Base-by-base conservation (phyloP, 2,329 filamentous ascomycete genomes). In the Colletotrichum cereale region DNA sequence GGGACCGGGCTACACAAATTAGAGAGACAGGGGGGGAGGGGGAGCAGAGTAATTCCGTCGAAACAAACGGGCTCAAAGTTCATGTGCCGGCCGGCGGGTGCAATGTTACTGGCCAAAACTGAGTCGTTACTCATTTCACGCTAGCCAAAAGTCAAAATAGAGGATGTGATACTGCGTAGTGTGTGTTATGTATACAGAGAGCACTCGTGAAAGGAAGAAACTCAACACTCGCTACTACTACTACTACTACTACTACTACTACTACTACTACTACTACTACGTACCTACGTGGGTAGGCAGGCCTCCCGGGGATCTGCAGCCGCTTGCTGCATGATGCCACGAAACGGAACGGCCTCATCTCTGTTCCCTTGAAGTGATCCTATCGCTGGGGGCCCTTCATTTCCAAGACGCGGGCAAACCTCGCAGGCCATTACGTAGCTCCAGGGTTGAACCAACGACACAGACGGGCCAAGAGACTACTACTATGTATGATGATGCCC, bases 281-380 rank as follows among this genome's bases (percentile, higher is more conserved):
- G n/a, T n/a, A n/a, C n/a, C n/a, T n/a, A 62, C 64, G 36, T 67
- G 64, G 63, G 44, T 58, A 63, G 67, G 67, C 63, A 42, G 57
- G 47, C 44, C 31, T 42, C 21, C 21, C 63, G 55, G 63, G 50
- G 67, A 71, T 71, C 63, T 57, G 50, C 63, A 71, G 57, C 62
- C 40, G 57, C 67, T 58, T 58, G 56, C 62, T 6, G 67, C 67
- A 70, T 56, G 56, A 24, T 36, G 47, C 47, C 67, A 38, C 10
- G 42, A 56, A 56, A 57, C 34, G 24, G 42, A 48, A 29, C 21
- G 42, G 11, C 31, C 36, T 42, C 18, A 24, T 53, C 31, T 48
- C 31, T 24, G n/a, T 7, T 12, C 48, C 47, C 36, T 29, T 24
- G 18, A 24, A 57, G 57, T 47, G 42, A 44, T 4, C 2, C 31